Evolutionary conservation across 805 yeast genomes (phyloP), one percentile per base, ranked within the genome.

Genomic region (Candida manassasensis): DNA sequence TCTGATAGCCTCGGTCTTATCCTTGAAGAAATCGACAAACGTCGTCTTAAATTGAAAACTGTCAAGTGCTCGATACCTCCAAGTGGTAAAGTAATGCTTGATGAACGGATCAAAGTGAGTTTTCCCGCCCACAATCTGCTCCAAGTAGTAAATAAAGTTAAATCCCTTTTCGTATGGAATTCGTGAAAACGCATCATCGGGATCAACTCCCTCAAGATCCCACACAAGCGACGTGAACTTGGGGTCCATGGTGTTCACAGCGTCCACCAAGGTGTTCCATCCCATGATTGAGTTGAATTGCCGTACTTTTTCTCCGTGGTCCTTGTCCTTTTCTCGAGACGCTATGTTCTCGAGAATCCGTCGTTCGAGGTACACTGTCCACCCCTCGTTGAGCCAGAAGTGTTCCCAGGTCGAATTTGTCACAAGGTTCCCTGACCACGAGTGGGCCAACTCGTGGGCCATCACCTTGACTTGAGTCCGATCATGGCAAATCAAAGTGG

Each of bases 371-470:
- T 58, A 59, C 1, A 60, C 64, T 13, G 61, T 54, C 64, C 64
- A 59, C 4, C 64, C 66, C 45, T 60, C 66, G 39, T 60, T 60
- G 19, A 60, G 47, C 66, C 66, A 60, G 36, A 58, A 59, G 44
- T 60, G 64, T 30, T 58, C 66, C 64, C 64, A 60, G 4, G 59
- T 53, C 27, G 56, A 49, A 40, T 58, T 60, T 16, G 66, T 60
- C 11, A 57, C 64, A 37, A 60, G 50, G 39, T 60, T 60, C 10
- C 66, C 66, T n/a, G 56, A 48, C 66, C 66, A 60, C 4, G 61
- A 53, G 40, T 60, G 66, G 15, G 66, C 63, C 44, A 60, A 53
- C 38, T 60, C 66, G 45, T 60, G 66, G 9, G 64, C 63, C 50
- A 60, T 48, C 4, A 60, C 66, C 27, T 46, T 49, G 16, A 57